Evolutionary conservation across 257 asterid genomes (phyloP), one percentile per base, ranked within the genome.

Genomic region (Osmanthus fragrans): DNA sequence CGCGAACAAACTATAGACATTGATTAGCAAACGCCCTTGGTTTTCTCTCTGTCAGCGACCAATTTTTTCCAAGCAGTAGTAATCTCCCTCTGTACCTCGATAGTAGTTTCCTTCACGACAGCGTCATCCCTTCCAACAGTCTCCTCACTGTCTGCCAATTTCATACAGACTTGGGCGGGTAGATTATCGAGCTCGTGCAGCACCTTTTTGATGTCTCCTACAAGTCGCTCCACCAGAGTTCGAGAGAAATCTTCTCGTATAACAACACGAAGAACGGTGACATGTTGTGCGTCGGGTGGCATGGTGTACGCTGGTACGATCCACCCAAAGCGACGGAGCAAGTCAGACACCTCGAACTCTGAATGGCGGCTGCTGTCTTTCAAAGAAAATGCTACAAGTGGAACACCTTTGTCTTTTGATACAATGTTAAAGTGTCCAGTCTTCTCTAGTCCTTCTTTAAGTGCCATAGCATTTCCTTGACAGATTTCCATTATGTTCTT

Each of bases 261-360:
- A 5, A 75, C 83, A 32, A 80, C 80, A 11, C 83, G 77, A 15
- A 80, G 80, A 27, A 80, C 80, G 0, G 83, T 80, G 2, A 80
- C 42, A 29, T 80, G 83, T 29, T 80, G 54, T 5, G 83, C 83
- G 2, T 80, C 33, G 4, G 83, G 68, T 12, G 83, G 83, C 83
- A 80, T 80, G 15, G 84, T 80, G 74, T 80, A 80, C 1, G 84
- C 84, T 8, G 84, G 84, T 45, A 80, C 80, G 8, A 80, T 80
- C 84, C 84, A 80, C 21, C 84, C 84, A 8, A 60, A 80, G 32
- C 84, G 69, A 34, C 74, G 70, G 0, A 80, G 77, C 32, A 56
- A 49, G 4, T 80, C 84, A 0, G 84, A 70, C 40, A 80, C 73
- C 65, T 80, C 80, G 37, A 80, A 80, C 47, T 80, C 84, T 0